phyloP scores from a whole-genome alignment of 305 asterid genomes.

The Petunia hybrid region DNA sequence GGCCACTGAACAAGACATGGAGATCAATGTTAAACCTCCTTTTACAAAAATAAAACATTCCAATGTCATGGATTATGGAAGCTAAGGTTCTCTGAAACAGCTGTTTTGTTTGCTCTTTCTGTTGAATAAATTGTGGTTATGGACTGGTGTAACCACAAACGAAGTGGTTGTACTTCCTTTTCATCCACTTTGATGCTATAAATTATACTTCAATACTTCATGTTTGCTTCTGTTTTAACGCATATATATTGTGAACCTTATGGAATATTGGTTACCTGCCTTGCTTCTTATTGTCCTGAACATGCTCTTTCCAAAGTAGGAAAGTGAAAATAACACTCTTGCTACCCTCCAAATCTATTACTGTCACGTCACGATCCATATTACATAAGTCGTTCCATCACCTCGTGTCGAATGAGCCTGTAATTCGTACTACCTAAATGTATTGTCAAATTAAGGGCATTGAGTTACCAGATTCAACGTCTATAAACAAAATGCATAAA shows the following conservation, averaged over 20 bases:
- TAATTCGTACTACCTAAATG: too few species aligned
- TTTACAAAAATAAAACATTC: background rate
- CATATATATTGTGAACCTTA: background rate
- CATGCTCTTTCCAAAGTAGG: background rate
- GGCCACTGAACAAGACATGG: background rate
- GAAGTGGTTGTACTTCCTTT: background rate
- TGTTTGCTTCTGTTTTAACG: background rate
- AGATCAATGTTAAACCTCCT: background rate
- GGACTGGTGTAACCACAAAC: background rate
- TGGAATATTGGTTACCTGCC: background rate
- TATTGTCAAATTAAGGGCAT: too few species aligned
- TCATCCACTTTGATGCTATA: background rate
- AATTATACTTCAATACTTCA: background rate
- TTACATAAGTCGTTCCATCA: too few species aligned
- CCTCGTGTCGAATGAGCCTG: too few species aligned
- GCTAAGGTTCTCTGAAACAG: background rate
- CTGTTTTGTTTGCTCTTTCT: background rate
- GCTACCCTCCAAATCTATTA: background rate
- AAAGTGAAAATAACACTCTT: background rate
- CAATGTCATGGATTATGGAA: background rate
- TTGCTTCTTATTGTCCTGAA: background rate
- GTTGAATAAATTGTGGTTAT: conserved; percentile 4
- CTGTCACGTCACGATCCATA: too few species aligned
- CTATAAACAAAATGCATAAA: too few species aligned
- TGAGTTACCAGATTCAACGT: too few species aligned